Percentiles rank a stretch among this genome's conserved stretches.
Evolutionary conservation across 2,329 filamentous ascomycete species (phyloP).

Genomic region (Pleurostoma richardsiae): DNA sequence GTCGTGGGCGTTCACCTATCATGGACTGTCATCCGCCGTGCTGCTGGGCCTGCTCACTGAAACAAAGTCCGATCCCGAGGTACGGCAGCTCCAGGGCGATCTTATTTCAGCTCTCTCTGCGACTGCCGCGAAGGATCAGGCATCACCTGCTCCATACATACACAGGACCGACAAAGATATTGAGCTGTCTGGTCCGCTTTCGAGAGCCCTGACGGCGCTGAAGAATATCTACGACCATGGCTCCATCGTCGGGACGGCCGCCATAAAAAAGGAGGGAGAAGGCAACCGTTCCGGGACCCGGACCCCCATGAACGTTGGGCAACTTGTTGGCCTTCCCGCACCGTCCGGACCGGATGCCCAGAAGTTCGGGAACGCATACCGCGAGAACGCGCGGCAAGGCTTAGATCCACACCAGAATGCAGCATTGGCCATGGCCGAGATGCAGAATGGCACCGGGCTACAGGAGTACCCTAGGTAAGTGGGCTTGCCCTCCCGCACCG

Average conservation of each 20-base stretch:
- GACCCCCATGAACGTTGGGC: conserved; percentile 30
- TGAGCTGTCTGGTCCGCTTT: conserved; percentile 57
- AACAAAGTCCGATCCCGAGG: conserved; percentile 58
- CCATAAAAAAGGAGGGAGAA: conserved; percentile 41
- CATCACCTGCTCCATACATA: conserved; percentile 47
- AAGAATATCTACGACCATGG: conserved; percentile 65
- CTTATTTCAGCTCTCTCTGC: conserved; percentile 59
- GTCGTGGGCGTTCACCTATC: conserved; percentile 65
- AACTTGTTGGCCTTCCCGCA: conserved; percentile 11
- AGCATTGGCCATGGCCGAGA: conserved; percentile 59
- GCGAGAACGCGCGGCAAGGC: conserved; percentile 16
- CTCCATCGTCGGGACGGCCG: conserved; percentile 43
- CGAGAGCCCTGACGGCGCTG: conserved; percentile 54
- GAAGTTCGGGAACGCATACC: conserved; percentile 9
- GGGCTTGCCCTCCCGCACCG: background rate
- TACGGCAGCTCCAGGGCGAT: conserved; percentile 59
- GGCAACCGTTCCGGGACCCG: conserved; percentile 38
- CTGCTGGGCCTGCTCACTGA: conserved; percentile 59
- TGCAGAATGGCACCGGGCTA: conserved; percentile 52
- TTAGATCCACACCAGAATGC: conserved; percentile 56
- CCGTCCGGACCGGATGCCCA: conserved; percentile 2
- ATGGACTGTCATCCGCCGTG: conserved; percentile 60
- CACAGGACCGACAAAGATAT: conserved; percentile 54
- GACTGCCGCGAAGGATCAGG: conserved; percentile 57
- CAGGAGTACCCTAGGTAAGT: conserved; percentile 38